A percentile compares a stretch with the other conserved stretches of the same genome.
phyloP scores from a whole-genome alignment of 108 stramenopile genomes.

The Cyclotella distinguenda region DNA sequence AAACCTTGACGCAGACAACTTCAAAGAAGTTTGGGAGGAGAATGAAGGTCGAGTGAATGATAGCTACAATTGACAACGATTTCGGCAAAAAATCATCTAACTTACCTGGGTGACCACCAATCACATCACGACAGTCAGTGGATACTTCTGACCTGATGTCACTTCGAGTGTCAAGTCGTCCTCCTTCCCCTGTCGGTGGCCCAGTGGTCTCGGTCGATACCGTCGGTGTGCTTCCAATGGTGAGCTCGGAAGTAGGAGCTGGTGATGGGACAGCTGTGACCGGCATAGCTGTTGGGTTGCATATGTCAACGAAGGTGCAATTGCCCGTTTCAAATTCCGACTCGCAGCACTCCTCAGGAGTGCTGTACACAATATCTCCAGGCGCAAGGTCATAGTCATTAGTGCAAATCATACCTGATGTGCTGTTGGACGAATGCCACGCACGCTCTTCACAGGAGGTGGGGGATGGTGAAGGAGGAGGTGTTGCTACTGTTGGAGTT shows the following conservation, averaged over 20 bases:
- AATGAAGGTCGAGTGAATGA: background rate
- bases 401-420: constrained; percentile 1
- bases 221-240: constrained; percentile 25
- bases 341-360: background rate
- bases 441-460: constrained; percentile 7
- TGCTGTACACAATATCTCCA: background rate
- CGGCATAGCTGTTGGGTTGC: no score
- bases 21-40: background rate
- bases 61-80: no score
- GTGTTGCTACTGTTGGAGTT: constrained; percentile 4
- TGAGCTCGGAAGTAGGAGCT: background rate
- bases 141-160: background rate
- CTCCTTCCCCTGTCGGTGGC: constrained; percentile 12
- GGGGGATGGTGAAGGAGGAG: constrained; percentile 7
- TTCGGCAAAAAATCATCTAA: no score
- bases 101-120: no score
- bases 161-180: background rate
- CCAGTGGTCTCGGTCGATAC: constrained; percentile 27
- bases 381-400: constrained; percentile 5
- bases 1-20: constrained; percentile 6
- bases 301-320: constrained; percentile 8
- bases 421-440: background rate
- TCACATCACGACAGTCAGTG: no score
- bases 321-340: background rate
- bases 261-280: background rate